These are phyloP conservation scores for Ustilago vetiveriae DNA, from an alignment of 1,284 basidiomycete genomes.

Conservation along the genomic window DNA sequence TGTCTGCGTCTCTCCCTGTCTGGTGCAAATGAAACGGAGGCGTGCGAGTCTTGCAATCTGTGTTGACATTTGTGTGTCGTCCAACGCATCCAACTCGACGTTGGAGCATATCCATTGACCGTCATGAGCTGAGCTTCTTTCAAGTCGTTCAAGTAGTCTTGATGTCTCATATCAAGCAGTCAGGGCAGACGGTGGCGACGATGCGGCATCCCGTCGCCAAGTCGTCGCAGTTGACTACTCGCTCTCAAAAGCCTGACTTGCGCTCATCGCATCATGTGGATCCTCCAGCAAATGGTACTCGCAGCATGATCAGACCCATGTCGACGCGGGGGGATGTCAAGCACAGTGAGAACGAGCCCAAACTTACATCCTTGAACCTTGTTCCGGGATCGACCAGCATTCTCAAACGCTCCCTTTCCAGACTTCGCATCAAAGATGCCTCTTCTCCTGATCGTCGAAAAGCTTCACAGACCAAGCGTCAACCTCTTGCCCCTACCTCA, in stretches of 20 bases:
- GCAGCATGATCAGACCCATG: slow-evolving; percentile 6
- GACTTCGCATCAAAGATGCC: slow-evolving; percentile 27
- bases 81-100: background rate
- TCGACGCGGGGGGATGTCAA: slow-evolving; percentile 19
- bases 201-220: slow-evolving; percentile 6
- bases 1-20: no score
- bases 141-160: no score
- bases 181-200: slow-evolving; percentile 13
- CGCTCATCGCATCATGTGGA: background rate
- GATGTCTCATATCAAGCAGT: slow-evolving; percentile 43
- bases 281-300: background rate
- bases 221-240: slow-evolving; percentile 6
- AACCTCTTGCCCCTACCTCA: slow-evolving; percentile 3
- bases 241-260: background rate
- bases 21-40: no score
- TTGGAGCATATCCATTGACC: no score
- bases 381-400: slow-evolving; percentile 7
- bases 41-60: no score
- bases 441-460: slow-evolving; percentile 11
- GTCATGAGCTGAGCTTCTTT: background rate
- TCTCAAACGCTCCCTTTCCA: slow-evolving; percentile 33
- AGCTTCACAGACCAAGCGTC: background rate
- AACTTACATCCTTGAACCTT: background rate
- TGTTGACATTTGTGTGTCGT: no score
- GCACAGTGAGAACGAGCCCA: background rate